Conservation (phyloP, 257 asterid genomes). For the Ligustrum vulgare region DNA sequence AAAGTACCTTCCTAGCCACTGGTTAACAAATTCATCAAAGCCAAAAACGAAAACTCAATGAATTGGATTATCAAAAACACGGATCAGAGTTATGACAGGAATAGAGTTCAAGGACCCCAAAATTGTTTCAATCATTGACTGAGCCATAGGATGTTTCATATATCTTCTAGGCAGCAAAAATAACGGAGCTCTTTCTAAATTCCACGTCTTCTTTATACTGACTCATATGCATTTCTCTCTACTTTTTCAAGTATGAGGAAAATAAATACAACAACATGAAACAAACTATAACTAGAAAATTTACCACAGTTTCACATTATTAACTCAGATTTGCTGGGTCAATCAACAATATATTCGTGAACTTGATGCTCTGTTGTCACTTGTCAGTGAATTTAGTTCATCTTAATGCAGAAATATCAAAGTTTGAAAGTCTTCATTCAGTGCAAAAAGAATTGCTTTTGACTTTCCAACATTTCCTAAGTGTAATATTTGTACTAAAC, state of each 20-base stretch:
- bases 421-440: not conserved
- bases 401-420: not conserved
- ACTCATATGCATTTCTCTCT: not conserved
- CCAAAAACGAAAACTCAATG: not conserved
- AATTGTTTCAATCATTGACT: not conserved
- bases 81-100: not conserved
- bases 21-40: not conserved
- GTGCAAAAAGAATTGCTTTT: not conserved
- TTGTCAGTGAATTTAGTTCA: not conserved
- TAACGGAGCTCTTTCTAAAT: not conserved
- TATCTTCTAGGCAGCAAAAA: not conserved
- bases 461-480: not conserved
- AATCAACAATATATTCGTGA: not conserved
- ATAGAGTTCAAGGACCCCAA: not conserved
- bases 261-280: not conserved
- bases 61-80: not conserved
- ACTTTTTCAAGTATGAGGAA: not conserved
- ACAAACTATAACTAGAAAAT: not conserved
- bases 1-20: not conserved
- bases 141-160: not conserved
- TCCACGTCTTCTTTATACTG: not conserved
- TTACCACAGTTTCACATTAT: too few species aligned
- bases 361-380: not conserved
- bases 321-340: not conserved
- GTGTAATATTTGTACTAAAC: not conserved